Evolutionary conservation across 2,329 filamentous ascomycete genomes (phyloP).

Genomic region (Colletotrichum orbiculare): DNA sequence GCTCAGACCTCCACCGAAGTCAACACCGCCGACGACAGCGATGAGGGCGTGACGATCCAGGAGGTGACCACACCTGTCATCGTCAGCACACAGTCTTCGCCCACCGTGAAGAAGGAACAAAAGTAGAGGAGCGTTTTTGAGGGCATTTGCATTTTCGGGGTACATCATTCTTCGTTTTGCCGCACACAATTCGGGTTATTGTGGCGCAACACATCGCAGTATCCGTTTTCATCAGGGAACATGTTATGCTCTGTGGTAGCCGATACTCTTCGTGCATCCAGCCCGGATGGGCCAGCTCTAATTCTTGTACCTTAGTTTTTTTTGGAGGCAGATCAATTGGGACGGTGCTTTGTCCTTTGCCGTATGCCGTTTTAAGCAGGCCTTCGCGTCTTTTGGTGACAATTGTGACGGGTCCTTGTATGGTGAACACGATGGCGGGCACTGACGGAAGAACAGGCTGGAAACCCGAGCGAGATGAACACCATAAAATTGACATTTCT

Average conservation of each 20-base stretch:
- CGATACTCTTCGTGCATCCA: constrained; percentile 47
- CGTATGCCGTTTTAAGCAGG: constrained; percentile 1
- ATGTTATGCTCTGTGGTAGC: constrained; percentile 51
- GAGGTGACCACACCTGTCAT: constrained; percentile 56
- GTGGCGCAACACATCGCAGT: constrained; percentile 35
- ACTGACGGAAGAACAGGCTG: no score
- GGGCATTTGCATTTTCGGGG: constrained; percentile 36
- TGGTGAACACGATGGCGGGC: no score
- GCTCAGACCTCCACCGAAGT: constrained; percentile 4
- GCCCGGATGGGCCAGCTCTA: constrained; percentile 46
- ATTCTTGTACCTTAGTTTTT: constrained; percentile 54
- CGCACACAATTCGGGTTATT: constrained; percentile 24
- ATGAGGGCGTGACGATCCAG: constrained; percentile 66
- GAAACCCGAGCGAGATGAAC: neutral
- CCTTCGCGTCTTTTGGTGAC: neutral
- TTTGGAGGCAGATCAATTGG: constrained; percentile 39
- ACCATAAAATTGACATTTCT: neutral
- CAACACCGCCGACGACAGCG: constrained; percentile 59
- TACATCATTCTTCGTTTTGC: constrained; percentile 33
- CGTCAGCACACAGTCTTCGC: constrained; percentile 61
- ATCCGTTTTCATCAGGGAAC: constrained; percentile 44
- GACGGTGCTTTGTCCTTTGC: constrained; percentile 29
- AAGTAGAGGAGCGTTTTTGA: constrained; percentile 25
- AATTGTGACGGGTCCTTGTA: no score
- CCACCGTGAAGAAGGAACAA: constrained; percentile 55